Evolutionary conservation across 495 filamentous ascomycete species (phyloP), one percentile per base, ranked within the genome.

Genomic region (Xylaria bambusicola): DNA sequence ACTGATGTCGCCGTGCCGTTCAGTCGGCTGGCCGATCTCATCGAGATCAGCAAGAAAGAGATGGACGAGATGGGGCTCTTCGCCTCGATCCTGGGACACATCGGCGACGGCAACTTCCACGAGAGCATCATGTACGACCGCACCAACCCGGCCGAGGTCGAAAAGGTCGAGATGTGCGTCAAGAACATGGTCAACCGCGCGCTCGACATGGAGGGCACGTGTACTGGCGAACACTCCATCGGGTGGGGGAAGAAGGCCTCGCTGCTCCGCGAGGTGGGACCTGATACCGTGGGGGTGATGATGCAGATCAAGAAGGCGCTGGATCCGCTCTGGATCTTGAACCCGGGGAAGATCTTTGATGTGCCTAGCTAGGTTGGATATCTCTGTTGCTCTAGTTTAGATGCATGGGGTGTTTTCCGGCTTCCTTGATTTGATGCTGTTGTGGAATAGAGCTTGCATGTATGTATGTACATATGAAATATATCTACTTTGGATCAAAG

Each of bases 1-100:
- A 96, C 93, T 8, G 93, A 97, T 73, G 92, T 95, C 12, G 89
- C 92, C 0, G 93, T 97, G 7, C 93, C 93, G 0, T 83, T 97
- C 48, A 92, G 88, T 55, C 76, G 92, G 42, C 77, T 97, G 20
- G 88, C 92, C 3, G 92, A 96, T 71, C 90, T 96, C 38, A 93
- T 96, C 55, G 91, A 96, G 67, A 82, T 89, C 38, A 92, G 89
- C 51, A 94, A 96, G 75, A 89, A 91, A 65, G 90, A 95, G 70
- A 85, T 96, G 77, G 88, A 93, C 65, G 85, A 89, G 7, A 76
- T 93, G 8, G 91, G 90, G 2, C 73, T 96, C 9, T 93, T 96
- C 66, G 91, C 90, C 18, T 90, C 85, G 69, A 91, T 93, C 23
- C 79, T 97, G 0, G 91, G 88, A 12, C 71, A 73, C 51, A 67